Evolutionary conservation across 345 rosid genomes (phyloP), one percentile per base, ranked within the genome.

Genomic region (Salix purpurea): DNA sequence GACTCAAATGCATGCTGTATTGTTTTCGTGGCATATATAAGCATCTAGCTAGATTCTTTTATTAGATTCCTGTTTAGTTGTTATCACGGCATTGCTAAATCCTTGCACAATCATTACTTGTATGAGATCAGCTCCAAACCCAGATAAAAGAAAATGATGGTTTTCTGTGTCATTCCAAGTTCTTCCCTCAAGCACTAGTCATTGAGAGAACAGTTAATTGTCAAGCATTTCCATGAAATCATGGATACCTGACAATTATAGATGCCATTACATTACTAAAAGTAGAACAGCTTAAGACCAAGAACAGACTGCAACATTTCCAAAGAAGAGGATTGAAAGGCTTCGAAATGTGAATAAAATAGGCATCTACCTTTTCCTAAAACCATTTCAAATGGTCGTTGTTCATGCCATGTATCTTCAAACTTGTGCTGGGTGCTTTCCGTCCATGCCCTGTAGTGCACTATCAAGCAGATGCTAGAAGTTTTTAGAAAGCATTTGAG

Each of bases 341-440:
- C 34, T 58, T 24, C 12, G 24, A 76, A 56, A 5, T 50, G 26
- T 67, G 46, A 60, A 65, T 26, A 15, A 65, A 48, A 56, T 28
- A 42, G 71, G 19, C 23, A 75, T 64, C 72, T 87, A 91, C 96
- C 99, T 91, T 93, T 95, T 37, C 97, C 98, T 79, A 93, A 60
- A 54, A 93, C 84, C 89, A 93, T 77, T 83, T 90, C 97, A 81
- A 89, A 67, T 11, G 96, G 98, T 64, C 88, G 96, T 77, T 91
- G 97, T 73, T 95, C 98, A 60, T 85, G 86, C 96, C 99, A 88
- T 24, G 97, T 93, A 74, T 93, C 99, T 71, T 93, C 99, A 76
- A 91, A 93, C 80, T 95, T 93, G 83, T 95, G 99, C 78, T 80
- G 89, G 18, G 91, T 85, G 83, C 87, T 77, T 83, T 91, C 89